Conservation (phyloP, 805 yeast genomes). For the Saturnispora hagleri region DNA sequence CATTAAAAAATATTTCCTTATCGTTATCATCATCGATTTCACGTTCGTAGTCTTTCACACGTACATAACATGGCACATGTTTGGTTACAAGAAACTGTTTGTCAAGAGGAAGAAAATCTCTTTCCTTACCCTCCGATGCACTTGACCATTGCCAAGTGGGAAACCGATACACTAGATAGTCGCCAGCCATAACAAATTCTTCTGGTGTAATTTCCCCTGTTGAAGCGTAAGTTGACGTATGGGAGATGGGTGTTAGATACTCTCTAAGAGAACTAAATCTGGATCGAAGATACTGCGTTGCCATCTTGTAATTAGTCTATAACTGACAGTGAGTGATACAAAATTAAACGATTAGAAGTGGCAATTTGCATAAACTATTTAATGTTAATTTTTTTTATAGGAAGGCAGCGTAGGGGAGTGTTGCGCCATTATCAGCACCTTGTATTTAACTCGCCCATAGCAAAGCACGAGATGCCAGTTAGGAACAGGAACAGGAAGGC, state of each 20-base stretch:
- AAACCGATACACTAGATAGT: conserved; percentile 79
- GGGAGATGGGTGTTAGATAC: conserved; percentile 83
- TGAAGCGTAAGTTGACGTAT: conserved; percentile 71
- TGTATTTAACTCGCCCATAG: neutral
- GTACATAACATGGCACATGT: conserved; percentile 76
- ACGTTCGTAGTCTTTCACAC: conserved; percentile 50
- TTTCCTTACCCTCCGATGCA: conserved; percentile 42
- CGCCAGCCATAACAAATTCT: conserved; percentile 92
- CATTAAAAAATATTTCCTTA: conserved; percentile 3
- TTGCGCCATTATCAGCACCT: neutral
- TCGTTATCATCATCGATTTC: conserved; percentile 25
- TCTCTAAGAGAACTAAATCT: conserved; percentile 80
- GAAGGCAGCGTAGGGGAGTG: neutral
- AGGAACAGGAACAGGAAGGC: neutral
- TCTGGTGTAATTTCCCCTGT: conserved; percentile 95
- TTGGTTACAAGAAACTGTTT: conserved; percentile 83
- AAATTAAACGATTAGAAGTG: neutral
- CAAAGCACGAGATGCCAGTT: neutral
- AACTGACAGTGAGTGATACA: neutral
- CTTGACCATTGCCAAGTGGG: conserved; percentile 95
- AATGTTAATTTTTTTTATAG: neutral
- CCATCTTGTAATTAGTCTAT: conserved; percentile 13
- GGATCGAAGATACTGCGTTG: conserved; percentile 44
- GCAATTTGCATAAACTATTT: neutral
- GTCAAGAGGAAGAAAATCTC: conserved; percentile 72